phyloP scores from a whole-genome alignment of 495 filamentous ascomycete species.

The Podospora australis region DNA sequence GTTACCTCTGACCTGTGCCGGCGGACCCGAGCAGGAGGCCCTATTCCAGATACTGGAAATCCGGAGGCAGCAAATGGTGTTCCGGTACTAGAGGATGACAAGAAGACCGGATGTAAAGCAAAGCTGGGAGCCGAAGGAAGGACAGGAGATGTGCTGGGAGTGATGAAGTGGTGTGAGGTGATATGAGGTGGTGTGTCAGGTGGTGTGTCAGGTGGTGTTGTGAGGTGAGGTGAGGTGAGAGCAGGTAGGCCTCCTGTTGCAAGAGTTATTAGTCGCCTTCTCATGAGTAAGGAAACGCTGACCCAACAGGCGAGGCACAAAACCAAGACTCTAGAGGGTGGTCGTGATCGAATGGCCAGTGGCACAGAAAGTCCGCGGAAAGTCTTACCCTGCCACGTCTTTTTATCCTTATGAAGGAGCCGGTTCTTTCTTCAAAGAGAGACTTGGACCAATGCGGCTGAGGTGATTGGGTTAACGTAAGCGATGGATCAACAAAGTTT shows the following conservation, averaged over 20 bases:
- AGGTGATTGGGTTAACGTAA: conserved; percentile 1
- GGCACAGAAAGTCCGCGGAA: conserved; percentile 4
- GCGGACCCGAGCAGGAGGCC: neutral
- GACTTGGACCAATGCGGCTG: conserved; percentile 4
- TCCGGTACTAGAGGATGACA: neutral
- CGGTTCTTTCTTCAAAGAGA: neutral
- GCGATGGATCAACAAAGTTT: neutral
- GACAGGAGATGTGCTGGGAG: neutral
- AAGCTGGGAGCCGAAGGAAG: neutral
- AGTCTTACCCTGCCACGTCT: conserved; percentile 3
- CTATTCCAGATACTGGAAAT: neutral
- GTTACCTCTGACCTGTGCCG: neutral
- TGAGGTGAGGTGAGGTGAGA: neutral
- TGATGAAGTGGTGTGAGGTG: neutral
- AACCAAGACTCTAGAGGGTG: neutral
- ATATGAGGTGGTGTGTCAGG: neutral
- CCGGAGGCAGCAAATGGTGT: too few species aligned
- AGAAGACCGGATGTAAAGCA: neutral
- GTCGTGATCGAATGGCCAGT: conserved; percentile 1
- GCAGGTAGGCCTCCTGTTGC: neutral
- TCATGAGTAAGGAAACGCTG: neutral
- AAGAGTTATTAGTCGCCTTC: neutral
- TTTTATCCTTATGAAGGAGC: conserved; percentile 2
- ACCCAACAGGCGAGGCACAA: conserved; percentile 2
- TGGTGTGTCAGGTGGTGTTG: neutral